Evolutionary conservation across 2,329 filamentous ascomycete species (phyloP).

Genomic region (Penicillium brasilianum): DNA sequence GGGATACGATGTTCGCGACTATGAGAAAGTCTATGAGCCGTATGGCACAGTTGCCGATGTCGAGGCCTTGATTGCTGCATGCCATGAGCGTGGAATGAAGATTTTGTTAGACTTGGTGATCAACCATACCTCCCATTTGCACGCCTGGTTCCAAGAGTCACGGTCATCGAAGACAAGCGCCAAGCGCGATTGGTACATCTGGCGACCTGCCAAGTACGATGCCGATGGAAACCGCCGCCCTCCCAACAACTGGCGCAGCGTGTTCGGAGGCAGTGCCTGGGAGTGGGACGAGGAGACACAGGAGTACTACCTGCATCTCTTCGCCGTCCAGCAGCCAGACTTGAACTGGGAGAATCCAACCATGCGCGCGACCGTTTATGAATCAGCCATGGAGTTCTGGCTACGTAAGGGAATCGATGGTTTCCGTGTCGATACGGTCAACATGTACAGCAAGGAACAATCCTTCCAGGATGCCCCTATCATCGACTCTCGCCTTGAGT

Average conservation of each 20-base stretch:
- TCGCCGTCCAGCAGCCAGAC: slow-evolving; percentile 73
- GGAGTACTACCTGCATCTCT: slow-evolving; percentile 76
- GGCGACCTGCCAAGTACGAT: slow-evolving; percentile 54
- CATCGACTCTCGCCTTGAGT: slow-evolving; percentile 49
- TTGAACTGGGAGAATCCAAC: slow-evolving; percentile 76
- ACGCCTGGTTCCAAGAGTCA: slow-evolving; percentile 71
- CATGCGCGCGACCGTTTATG: slow-evolving; percentile 68
- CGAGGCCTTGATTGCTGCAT: slow-evolving; percentile 60
- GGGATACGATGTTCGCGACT: slow-evolving; percentile 71
- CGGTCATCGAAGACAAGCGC: slow-evolving; percentile 60
- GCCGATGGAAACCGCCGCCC: slow-evolving; percentile 63
- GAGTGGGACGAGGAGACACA: slow-evolving; percentile 69
- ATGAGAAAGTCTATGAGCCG: slow-evolving; percentile 63
- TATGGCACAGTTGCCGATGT: slow-evolving; percentile 69
- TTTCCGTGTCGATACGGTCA: slow-evolving; percentile 71
- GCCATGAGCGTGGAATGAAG: slow-evolving; percentile 65
- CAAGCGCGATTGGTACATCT: slow-evolving; percentile 70
- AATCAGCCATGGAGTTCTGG: slow-evolving; percentile 75
- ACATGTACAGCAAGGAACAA: slow-evolving; percentile 60
- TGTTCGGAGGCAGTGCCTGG: slow-evolving; percentile 68
- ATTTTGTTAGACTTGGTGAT: slow-evolving; percentile 75
- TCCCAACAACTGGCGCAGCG: slow-evolving; percentile 73
- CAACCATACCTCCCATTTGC: slow-evolving; percentile 73
- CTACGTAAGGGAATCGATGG: slow-evolving; percentile 71
- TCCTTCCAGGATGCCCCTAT: slow-evolving; percentile 63